Percentiles rank a stretch among this genome's conserved stretches.
These are phyloP conservation scores for Colletotrichum camelliae DNA, from an alignment of 2,329 filamentous ascomycete genomes.

Conservation along the genomic window DNA sequence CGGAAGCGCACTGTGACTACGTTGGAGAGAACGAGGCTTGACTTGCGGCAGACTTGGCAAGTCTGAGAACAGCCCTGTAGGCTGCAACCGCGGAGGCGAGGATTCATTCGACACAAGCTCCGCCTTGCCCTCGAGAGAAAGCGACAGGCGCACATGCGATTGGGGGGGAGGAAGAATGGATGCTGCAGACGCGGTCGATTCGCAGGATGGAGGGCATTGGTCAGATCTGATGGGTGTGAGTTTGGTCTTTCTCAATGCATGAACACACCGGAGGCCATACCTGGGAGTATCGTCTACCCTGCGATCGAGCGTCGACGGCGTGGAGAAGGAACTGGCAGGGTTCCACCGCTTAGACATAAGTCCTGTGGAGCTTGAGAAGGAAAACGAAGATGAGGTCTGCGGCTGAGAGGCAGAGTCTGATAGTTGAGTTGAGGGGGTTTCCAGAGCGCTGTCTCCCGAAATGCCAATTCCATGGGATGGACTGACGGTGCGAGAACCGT, in stretches of 20 bases:
- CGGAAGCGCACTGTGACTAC: constrained; percentile 73
- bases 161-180: constrained; percentile 39
- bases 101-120: constrained; percentile 76
- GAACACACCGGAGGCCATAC: constrained; percentile 36
- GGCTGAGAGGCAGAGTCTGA: not conserved
- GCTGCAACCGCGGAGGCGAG: constrained; percentile 68
- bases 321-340: constrained; percentile 54
- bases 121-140: constrained; percentile 91
- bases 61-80: constrained; percentile 54
- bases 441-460: not conserved
- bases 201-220: constrained; percentile 47
- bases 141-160: constrained; percentile 75
- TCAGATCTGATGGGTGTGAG: constrained; percentile 41
- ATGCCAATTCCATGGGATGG: not conserved
- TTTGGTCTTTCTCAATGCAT: not conserved
- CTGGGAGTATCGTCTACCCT: constrained; percentile 48
- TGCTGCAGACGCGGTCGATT: constrained; percentile 40
- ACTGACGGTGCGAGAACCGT: not conserved
- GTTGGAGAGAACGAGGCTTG: constrained; percentile 56
- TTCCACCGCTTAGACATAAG: constrained; percentile 66
- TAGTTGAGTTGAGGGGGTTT: constrained; percentile 7
- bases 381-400: constrained; percentile 35
- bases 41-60: constrained; percentile 52
- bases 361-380: constrained; percentile 49
- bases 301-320: constrained; percentile 46